Evolutionary conservation across 2,329 filamentous ascomycete species (phyloP), one percentile per base, ranked within the genome.

Genomic region (Fusarium heterosporum): DNA sequence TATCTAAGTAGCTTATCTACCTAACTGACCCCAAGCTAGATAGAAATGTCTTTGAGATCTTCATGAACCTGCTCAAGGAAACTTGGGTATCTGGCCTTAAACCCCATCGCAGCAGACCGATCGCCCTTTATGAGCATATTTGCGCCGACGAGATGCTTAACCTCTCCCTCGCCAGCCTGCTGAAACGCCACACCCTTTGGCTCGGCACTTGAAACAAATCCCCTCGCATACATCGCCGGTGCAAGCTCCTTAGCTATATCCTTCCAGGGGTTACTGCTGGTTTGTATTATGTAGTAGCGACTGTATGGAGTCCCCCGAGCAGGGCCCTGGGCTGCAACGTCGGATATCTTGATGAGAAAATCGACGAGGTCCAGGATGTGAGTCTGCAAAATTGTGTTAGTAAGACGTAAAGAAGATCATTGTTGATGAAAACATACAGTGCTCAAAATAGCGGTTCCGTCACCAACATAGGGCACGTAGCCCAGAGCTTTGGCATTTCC

Each of bases 101-200:
- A 61, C 2, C 56, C 56, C 48, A 55, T 42, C 2, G 48, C 36
- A 3, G 58, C 30, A 47, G 56, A 48, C 14, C 58, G 58, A 2
- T 61, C 58, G 1, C 58, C 58, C 25, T 61, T 61, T 8, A 55
- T 26, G 3, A 61, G 56, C 58, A 61, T 61, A 19, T 61, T 61
- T 2, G 56, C 51, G 2, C 29, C 58, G 2, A 61, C 41, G 1
- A 61, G 58, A 8, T 47, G 51, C 36, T 61, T 55, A 6, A 61
- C 48, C 16, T 61, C 58, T 4, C 48, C 56, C 7, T 55, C 40
- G 12, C 58, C 58, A 25, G 56, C 56, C n/a, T 42, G 29, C 28
- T 61, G 29, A 4, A 61, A 55, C 0, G 38, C 11, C 6, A 61
- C 56, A 14, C 17, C 42, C 26, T 55, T 47, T 1, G 58, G 56